These are phyloP conservation scores for Colletotrichum spaethianum DNA, from an alignment of 2,329 filamentous ascomycete genomes.

Conservation along the genomic window DNA sequence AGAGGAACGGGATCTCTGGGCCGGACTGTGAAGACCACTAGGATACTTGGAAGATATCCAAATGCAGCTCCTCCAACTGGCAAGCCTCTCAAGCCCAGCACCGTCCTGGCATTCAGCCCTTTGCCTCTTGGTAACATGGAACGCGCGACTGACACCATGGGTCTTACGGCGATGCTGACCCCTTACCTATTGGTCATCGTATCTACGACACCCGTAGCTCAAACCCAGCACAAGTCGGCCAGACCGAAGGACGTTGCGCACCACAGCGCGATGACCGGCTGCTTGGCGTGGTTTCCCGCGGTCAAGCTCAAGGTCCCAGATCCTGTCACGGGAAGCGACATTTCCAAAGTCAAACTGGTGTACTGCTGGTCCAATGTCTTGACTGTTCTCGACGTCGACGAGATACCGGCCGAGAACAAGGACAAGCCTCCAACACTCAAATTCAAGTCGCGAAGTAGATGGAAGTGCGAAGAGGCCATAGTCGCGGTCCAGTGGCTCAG, in stretches of 20 bases:
- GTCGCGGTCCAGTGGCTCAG: slow-evolving; percentile 98
- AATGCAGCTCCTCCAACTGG: slow-evolving; percentile 73
- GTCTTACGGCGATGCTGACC: slow-evolving; percentile 93
- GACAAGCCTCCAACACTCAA: slow-evolving; percentile 84
- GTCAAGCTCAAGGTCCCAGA: slow-evolving; percentile 89
- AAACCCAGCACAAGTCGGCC: slow-evolving; percentile 95
- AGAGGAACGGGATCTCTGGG: slow-evolving; percentile 90
- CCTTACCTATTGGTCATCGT: slow-evolving; percentile 97
- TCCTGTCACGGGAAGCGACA: slow-evolving; percentile 74
- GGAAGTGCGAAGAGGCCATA: slow-evolving; percentile 95
- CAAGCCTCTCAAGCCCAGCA: slow-evolving; percentile 88
- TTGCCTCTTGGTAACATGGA: slow-evolving; percentile 95
- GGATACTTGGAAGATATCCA: slow-evolving; percentile 93
- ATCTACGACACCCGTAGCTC: slow-evolving; percentile 94
- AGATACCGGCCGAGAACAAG: slow-evolving; percentile 76
- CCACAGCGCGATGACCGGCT: slow-evolving; percentile 93
- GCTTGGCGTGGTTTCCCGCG: slow-evolving; percentile 96
- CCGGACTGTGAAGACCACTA: slow-evolving; percentile 87
- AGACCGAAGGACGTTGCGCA: slow-evolving; percentile 91
- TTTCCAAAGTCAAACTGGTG: slow-evolving; percentile 88
- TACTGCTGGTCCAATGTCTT: slow-evolving; percentile 99
- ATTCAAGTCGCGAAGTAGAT: slow-evolving; percentile 88
- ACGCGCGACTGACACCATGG: slow-evolving; percentile 87
- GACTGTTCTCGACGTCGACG: slow-evolving; percentile 90
- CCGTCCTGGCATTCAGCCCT: slow-evolving; percentile 91